These are phyloP conservation scores for Aspergillus sp. DNA, from an alignment of 2,329 filamentous ascomycete species.

Conservation along the genomic window DNA sequence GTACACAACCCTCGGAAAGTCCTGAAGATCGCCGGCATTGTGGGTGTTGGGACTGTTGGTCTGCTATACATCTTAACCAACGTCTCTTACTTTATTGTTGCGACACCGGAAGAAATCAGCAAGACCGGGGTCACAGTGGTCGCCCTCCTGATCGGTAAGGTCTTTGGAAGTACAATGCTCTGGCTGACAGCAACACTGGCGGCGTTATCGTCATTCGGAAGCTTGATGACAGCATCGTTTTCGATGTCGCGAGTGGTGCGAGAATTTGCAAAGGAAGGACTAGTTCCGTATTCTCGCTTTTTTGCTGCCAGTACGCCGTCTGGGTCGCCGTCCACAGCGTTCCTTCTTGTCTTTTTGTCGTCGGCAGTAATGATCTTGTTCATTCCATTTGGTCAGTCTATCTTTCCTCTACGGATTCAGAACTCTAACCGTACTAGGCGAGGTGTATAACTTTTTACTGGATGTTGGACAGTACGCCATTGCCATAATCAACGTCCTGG, in stretches of 20 bases:
- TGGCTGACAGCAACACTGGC: conserved; percentile 54
- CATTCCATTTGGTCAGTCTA: conserved; percentile 52
- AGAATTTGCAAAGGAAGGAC: conserved; percentile 65
- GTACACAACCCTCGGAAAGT: conserved; percentile 65
- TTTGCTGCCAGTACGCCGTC: conserved; percentile 66
- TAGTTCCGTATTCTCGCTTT: conserved; percentile 63
- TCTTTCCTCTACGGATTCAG: too few species aligned
- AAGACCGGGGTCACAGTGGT: conserved; percentile 44
- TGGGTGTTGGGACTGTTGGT: conserved; percentile 59
- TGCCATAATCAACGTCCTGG: conserved; percentile 33
- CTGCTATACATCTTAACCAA: conserved; percentile 67
- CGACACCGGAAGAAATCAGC: conserved; percentile 42
- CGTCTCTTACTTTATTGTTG: conserved; percentile 64
- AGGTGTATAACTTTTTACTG: conserved; percentile 31
- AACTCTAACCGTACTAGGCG: conserved; percentile 28
- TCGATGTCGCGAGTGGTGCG: conserved; percentile 66
- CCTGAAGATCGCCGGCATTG: conserved; percentile 63
- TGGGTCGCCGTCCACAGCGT: conserved; percentile 63
- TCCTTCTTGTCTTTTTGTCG: conserved; percentile 58
- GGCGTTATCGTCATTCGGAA: conserved; percentile 66
- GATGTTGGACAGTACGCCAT: conserved; percentile 34
- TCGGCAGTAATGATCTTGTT: conserved; percentile 61
- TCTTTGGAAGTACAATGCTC: conserved; percentile 49
- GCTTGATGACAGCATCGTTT: conserved; percentile 67
- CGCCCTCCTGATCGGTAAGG: conserved; percentile 44